These are phyloP conservation scores for Licmophora abbreviata DNA, from an alignment of 108 stramenopile genomes.

Conservation along the genomic window DNA sequence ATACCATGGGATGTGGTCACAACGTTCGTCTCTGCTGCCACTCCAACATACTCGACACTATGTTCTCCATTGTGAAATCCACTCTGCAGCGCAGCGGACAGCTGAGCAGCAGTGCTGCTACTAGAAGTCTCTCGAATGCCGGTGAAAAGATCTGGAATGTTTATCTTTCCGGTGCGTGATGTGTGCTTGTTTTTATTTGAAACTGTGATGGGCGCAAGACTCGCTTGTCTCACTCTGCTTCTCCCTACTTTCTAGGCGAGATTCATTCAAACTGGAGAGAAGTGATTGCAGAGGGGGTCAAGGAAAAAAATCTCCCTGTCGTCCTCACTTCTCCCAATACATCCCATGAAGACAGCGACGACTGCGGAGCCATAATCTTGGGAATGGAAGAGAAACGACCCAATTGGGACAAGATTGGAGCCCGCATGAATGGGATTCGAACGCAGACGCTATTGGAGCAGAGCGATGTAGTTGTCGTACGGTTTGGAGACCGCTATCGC, in stretches of 20 bases:
- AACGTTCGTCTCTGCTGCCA: too few species aligned
- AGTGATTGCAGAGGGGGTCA: constrained; percentile 63
- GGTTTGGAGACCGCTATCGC: constrained; percentile 81
- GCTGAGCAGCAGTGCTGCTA: too few species aligned
- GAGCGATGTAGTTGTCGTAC: constrained; percentile 81
- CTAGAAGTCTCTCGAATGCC: too few species aligned
- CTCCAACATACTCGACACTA: too few species aligned
- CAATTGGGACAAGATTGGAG: constrained; percentile 81
- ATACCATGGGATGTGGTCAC: too few species aligned
- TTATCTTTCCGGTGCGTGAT: too few species aligned
- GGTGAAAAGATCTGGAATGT: constrained; percentile 9
- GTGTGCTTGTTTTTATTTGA: too few species aligned
- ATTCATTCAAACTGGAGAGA: constrained; percentile 87
- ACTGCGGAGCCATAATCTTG: constrained; percentile 80
- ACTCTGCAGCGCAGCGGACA: too few species aligned
- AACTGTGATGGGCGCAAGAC: too few species aligned
- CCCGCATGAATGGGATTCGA: constrained; percentile 72
- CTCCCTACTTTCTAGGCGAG: constrained; percentile 47
- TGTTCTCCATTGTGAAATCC: too few species aligned
- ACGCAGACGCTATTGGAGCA: constrained; percentile 65
- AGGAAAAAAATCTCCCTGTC: constrained; percentile 55
- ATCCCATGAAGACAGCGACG: constrained; percentile 79
- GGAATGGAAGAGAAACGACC: constrained; percentile 75
- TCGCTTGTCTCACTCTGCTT: too few species aligned
- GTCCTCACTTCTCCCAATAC: constrained; percentile 60